phyloP scores from a whole-genome alignment of 2,329 filamentous ascomycete species.

The Ampelomyces quisqualis region DNA sequence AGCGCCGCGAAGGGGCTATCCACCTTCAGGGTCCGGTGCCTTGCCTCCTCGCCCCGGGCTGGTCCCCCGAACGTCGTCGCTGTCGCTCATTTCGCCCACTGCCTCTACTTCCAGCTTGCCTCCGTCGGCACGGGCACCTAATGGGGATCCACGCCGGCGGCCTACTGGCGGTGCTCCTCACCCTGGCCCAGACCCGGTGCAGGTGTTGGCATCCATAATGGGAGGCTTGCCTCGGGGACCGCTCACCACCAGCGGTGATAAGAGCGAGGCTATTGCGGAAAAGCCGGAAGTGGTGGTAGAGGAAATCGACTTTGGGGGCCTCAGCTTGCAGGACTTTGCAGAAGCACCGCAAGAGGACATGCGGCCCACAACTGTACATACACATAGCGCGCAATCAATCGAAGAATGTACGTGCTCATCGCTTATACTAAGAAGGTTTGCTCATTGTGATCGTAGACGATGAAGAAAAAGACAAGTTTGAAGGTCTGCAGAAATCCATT shows the following conservation, averaged over 20 bases:
- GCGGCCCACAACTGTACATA: slow-evolving; percentile 45
- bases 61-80: slow-evolving; percentile 71
- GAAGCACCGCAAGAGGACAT: slow-evolving; percentile 34
- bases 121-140: slow-evolving; percentile 61
- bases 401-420: slow-evolving; percentile 67
- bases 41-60: slow-evolving; percentile 68
- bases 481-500: slow-evolving; percentile 89
- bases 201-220: slow-evolving; percentile 65
- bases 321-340: slow-evolving; percentile 72
- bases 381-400: slow-evolving; percentile 61
- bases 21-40: slow-evolving; percentile 67
- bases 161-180: slow-evolving; percentile 51
- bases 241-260: slow-evolving; percentile 11
- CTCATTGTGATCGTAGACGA: slow-evolving; percentile 59
- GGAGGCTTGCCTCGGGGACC: slow-evolving; percentile 44
- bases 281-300: slow-evolving; percentile 55
- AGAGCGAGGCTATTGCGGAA: slow-evolving; percentile 39
- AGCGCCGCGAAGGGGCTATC: slow-evolving; percentile 66
- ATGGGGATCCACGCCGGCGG: slow-evolving; percentile 69
- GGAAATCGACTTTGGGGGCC: slow-evolving; percentile 74
- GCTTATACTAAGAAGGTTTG: slow-evolving; percentile 19
- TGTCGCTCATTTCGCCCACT: slow-evolving; percentile 71
- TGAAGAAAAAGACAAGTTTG: slow-evolving; percentile 77
- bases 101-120: slow-evolving; percentile 77
- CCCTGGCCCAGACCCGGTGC: slow-evolving; percentile 67